Conservation (phyloP, 257 asterid species). For the Solanum arcanum region DNA sequence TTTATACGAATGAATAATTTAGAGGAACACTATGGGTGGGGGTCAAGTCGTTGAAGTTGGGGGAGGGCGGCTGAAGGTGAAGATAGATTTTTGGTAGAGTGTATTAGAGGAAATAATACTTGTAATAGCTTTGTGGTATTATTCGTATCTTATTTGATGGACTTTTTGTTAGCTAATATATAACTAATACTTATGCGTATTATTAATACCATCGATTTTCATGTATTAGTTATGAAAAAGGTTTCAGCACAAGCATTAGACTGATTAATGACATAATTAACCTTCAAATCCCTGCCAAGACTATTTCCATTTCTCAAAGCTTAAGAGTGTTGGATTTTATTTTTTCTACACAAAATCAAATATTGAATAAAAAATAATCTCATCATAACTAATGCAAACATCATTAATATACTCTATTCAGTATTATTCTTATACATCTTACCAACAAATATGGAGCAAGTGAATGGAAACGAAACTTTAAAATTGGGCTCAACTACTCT, state of each 20-base stretch:
- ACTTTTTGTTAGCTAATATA: no score
- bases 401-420: fast-evolving
- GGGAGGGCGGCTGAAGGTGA: neutral
- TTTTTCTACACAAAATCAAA: no score
- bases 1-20: neutral
- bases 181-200: no score
- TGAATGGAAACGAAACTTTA: neutral
- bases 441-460: neutral
- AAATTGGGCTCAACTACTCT: neutral
- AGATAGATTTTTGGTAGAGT: no score
- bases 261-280: no score
- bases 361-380: no score
- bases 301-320: neutral
- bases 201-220: no score
- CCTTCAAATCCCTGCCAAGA: neutral
- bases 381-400: neutral
- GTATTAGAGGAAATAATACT: no score
- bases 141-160: no score
- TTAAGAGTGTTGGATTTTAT: neutral
- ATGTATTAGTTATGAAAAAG: no score
- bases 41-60: neutral
- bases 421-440: no score
- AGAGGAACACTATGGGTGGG: neutral
- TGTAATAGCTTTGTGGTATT: neutral
- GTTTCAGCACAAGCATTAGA: neutral